A percentile compares a stretch with the other conserved stretches of the same genome.
phyloP scores from a whole-genome alignment of 2,329 filamentous ascomycete species.

The Aspergillus amoenus region DNA sequence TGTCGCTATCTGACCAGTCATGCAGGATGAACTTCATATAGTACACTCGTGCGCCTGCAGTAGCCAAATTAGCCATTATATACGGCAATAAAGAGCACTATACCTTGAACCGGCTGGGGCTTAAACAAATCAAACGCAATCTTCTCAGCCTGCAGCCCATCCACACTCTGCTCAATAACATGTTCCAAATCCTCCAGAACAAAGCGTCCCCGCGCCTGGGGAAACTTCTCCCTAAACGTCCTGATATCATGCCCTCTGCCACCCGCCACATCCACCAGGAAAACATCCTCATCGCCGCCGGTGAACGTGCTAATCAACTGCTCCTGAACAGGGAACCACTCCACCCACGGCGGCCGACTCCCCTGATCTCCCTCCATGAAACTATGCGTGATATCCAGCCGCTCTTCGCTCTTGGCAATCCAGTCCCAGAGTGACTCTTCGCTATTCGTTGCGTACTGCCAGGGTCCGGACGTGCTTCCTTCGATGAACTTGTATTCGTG shows the following conservation, averaged over 20 bases:
- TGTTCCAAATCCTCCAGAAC: constrained; percentile 9
- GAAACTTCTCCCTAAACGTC: constrained; percentile 3
- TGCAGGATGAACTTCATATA: constrained; percentile 33
- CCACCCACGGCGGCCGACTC: constrained; percentile 10
- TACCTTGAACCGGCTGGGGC: constrained; percentile 10
- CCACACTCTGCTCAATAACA: constrained; percentile 4
- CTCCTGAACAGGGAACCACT: constrained; percentile 14
- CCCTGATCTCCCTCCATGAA: constrained; percentile 15
- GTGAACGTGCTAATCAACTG: neutral
- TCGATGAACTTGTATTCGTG: constrained; percentile 10
- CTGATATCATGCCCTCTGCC: constrained; percentile 10
- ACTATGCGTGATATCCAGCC: neutral
- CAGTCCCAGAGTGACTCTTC: constrained; percentile 8
- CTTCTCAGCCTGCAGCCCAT: neutral
- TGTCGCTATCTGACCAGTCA: constrained; percentile 32
- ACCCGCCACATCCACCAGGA: constrained; percentile 15
- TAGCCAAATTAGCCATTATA: neutral
- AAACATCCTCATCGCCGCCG: neutral
- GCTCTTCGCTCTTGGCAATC: neutral
- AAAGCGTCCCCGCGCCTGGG: neutral
- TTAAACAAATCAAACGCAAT: constrained; percentile 12
- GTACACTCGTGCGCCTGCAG: constrained; percentile 10
- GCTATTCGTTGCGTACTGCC: constrained; percentile 14
- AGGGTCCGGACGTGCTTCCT: constrained; percentile 9
- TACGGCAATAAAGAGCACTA: neutral